Evolutionary conservation across 148 eudicot species (phyloP).

Genomic region (Dianthus caryophyllus): DNA sequence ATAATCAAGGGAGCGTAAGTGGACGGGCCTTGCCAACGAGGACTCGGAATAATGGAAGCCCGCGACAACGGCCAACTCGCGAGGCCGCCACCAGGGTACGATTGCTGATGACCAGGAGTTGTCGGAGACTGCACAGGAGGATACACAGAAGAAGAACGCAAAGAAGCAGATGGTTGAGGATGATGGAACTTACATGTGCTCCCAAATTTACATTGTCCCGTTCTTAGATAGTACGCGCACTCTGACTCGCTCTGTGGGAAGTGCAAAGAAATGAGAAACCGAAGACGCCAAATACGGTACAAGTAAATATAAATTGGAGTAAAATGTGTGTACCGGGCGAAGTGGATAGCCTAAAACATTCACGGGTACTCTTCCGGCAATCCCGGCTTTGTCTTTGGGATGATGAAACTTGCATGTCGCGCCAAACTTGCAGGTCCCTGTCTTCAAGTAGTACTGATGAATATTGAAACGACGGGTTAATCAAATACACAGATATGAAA

Average conservation of each 20-base stretch:
- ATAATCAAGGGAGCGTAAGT: constrained; percentile 70
- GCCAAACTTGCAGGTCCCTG: constrained; percentile 94
- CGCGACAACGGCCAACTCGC: constrained; percentile 71
- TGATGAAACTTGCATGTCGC: constrained; percentile 97
- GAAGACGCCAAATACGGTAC: neutral
- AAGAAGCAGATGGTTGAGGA: constrained; percentile 84
- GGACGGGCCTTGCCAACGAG: constrained; percentile 92
- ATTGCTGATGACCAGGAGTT: constrained; percentile 73
- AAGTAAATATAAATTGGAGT: neutral
- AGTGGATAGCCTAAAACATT: constrained; percentile 93
- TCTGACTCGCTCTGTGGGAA: constrained; percentile 58
- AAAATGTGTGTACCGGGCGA: constrained; percentile 64
- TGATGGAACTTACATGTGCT: constrained; percentile 92
- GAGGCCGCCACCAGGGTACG: constrained; percentile 67
- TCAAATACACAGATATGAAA: neutral
- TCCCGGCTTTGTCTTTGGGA: constrained; percentile 91
- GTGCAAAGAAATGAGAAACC: neutral
- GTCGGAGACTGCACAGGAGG: constrained; percentile 79
- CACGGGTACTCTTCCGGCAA: constrained; percentile 74
- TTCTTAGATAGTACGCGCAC: constrained; percentile 88
- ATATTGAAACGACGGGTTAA: neutral
- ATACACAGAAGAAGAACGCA: constrained; percentile 81
- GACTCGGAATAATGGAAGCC: constrained; percentile 63
- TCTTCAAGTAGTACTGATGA: constrained; percentile 82
- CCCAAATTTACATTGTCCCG: constrained; percentile 95